Evolutionary conservation across 257 asterid species (phyloP).

Genomic region (Ehretia macrophylla): DNA sequence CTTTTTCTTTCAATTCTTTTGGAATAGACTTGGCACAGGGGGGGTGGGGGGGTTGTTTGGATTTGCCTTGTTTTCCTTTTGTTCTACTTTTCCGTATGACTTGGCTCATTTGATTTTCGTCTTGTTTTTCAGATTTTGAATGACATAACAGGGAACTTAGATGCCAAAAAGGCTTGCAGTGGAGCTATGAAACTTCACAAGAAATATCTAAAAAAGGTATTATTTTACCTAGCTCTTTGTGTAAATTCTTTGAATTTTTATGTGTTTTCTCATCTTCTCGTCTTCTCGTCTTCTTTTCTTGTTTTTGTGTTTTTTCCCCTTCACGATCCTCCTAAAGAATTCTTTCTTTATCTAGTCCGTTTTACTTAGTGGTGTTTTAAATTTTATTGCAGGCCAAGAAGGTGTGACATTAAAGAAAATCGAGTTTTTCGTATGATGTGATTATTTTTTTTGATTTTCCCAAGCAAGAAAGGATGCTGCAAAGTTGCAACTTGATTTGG

Average conservation of each 20-base stretch:
- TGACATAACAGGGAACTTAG: slow-evolving; percentile 76
- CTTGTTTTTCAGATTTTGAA: slow-evolving; percentile 51
- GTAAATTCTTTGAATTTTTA: too few relatives aligned
- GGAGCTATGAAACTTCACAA: slow-evolving; percentile 87
- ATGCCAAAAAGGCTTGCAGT: slow-evolving; percentile 72
- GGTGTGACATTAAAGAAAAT: neutral
- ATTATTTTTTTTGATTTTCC: too few relatives aligned
- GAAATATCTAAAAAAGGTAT: slow-evolving; percentile 78
- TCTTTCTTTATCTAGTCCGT: neutral
- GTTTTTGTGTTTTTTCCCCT: too few relatives aligned
- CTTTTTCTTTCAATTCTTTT: too few relatives aligned
- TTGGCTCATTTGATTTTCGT: neutral
- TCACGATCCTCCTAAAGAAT: neutral
- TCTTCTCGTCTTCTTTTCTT: too few relatives aligned
- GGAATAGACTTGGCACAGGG: too few relatives aligned
- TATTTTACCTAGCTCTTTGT: too few relatives aligned
- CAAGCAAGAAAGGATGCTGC: neutral
- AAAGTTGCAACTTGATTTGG: neutral
- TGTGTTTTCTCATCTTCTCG: too few relatives aligned
- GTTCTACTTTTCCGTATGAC: neutral
- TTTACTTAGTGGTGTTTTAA: neutral
- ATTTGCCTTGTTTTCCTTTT: neutral
- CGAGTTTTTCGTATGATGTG: neutral
- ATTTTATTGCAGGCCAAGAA: neutral
- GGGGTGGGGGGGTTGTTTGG: neutral